Evolutionary conservation across 768 basidiomycete species (phyloP).

Genomic region (Myochromella boudieri): DNA sequence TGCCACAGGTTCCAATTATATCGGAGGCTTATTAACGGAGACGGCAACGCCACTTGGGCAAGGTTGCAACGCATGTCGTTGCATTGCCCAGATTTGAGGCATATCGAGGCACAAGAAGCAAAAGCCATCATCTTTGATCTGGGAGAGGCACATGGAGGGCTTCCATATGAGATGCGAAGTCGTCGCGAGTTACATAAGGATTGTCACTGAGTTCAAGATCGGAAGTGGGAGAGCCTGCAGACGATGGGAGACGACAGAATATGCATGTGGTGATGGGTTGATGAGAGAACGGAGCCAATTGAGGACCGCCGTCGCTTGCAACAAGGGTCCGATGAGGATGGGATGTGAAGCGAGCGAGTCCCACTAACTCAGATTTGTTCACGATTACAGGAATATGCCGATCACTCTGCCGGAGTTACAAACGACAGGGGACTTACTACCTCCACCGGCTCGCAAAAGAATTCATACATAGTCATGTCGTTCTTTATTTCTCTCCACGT

Average conservation of each 20-base stretch:
- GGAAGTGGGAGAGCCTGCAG: slow-evolving; percentile 1
- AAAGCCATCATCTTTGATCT: slow-evolving; percentile 18
- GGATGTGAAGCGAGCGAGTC: slow-evolving; percentile 15
- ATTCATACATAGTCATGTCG: slow-evolving; percentile 30
- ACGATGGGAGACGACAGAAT: neutral
- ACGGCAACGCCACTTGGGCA: slow-evolving; percentile 17
- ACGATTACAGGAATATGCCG: slow-evolving; percentile 32
- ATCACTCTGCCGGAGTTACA: slow-evolving; percentile 29
- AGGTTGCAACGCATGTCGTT: slow-evolving; percentile 18
- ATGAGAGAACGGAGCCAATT: slow-evolving; percentile 27
- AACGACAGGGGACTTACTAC: slow-evolving; percentile 20
- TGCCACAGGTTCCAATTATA: slow-evolving; percentile 9
- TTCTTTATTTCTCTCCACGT: slow-evolving; percentile 27
- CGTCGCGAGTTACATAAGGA: slow-evolving; percentile 23
- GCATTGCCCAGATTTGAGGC: slow-evolving; percentile 2
- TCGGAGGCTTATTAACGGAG: slow-evolving; percentile 22
- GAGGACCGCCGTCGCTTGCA: slow-evolving; percentile 36
- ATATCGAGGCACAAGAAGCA: slow-evolving; percentile 23
- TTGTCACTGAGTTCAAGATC: slow-evolving; percentile 5
- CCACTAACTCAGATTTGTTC: slow-evolving; percentile 21
- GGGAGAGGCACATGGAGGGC: slow-evolving; percentile 23
- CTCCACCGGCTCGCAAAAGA: slow-evolving; percentile 22
- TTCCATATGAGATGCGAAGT: slow-evolving; percentile 18
- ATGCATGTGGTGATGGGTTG: slow-evolving; percentile 19
- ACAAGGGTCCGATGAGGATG: slow-evolving; percentile 41